phyloP scores from a whole-genome alignment of 2,329 filamentous ascomycete species.

The Pseudopithomyces chartarum region DNA sequence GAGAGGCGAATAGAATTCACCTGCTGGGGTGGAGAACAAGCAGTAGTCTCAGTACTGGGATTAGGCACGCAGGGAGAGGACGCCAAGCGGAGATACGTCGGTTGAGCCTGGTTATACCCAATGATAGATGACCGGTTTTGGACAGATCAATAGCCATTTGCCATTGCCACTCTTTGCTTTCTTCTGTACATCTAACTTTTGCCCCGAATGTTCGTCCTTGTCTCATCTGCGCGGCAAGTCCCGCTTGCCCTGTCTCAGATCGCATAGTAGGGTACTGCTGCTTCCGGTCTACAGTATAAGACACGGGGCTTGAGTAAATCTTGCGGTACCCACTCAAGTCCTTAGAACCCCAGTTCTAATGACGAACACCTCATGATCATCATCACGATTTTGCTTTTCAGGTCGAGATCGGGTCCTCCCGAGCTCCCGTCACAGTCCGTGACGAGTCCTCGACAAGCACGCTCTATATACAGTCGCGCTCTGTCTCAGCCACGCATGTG shows the following conservation, averaged over 20 bases:
- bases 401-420: background rate
- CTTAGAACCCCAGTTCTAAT: background rate
- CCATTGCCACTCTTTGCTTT: background rate
- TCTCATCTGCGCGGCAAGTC: background rate
- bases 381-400: background rate
- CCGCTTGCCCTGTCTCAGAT: background rate
- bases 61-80: background rate
- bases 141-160: background rate
- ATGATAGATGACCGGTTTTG: background rate
- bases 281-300: background rate
- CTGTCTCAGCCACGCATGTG: background rate
- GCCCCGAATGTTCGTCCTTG: too few relatives aligned
- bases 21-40: background rate
- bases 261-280: background rate
- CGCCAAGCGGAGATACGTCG: background rate
- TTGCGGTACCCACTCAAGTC: background rate
- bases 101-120: constrained; percentile 4
- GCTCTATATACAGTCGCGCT: background rate
- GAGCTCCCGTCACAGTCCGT: background rate
- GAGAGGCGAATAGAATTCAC: background rate
- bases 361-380: background rate
- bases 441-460: background rate
- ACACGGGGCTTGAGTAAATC: background rate
- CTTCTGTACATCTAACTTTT: background rate
- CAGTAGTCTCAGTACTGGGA: background rate